A percentile compares a stretch with the other conserved stretches of the same genome.
These are phyloP conservation scores for Boletus patriciae DNA, from an alignment of 768 basidiomycete genomes.

Conservation along the genomic window DNA sequence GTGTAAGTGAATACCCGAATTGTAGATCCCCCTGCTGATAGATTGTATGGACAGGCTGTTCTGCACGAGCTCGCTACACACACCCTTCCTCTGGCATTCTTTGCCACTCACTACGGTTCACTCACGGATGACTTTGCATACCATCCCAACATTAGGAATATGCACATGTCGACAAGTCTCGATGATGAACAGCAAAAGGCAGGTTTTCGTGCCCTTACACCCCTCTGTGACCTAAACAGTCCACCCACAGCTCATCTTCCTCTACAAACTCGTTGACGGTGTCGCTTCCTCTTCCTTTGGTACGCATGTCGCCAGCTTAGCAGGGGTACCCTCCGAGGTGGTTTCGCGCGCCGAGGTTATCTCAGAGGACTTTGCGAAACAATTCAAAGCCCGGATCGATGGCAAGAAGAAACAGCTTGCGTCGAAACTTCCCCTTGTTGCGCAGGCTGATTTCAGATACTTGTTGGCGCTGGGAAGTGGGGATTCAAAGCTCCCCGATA, in stretches of 20 bases:
- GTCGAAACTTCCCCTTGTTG: constrained; percentile 68
- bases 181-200: constrained; percentile 92
- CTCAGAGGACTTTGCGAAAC: constrained; percentile 80
- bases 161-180: constrained; percentile 94
- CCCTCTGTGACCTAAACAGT: background rate
- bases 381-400: constrained; percentile 82
- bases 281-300: constrained; percentile 89
- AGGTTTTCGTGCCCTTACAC: constrained; percentile 11
- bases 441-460: constrained; percentile 90
- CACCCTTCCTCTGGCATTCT: constrained; percentile 88
- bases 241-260: constrained; percentile 71
- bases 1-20: constrained; percentile 43
- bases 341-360: constrained; percentile 87
- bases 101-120: constrained; percentile 97
- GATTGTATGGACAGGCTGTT: constrained; percentile 59
- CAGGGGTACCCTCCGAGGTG: constrained; percentile 83
- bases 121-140: constrained; percentile 92
- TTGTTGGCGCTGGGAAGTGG: constrained; percentile 64
- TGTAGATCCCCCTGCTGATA: constrained; percentile 5
- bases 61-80: constrained; percentile 93
- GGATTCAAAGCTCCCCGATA: constrained; percentile 49
- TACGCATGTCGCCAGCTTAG: constrained; percentile 92
- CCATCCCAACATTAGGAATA: constrained; percentile 89
- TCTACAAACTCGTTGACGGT: constrained; percentile 91
- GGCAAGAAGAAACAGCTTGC: constrained; percentile 51